Percentiles rank a stretch among this genome's conserved stretches.
Conservation (phyloP, 140 eudicot genomes). For the Cichorium intybus region DNA sequence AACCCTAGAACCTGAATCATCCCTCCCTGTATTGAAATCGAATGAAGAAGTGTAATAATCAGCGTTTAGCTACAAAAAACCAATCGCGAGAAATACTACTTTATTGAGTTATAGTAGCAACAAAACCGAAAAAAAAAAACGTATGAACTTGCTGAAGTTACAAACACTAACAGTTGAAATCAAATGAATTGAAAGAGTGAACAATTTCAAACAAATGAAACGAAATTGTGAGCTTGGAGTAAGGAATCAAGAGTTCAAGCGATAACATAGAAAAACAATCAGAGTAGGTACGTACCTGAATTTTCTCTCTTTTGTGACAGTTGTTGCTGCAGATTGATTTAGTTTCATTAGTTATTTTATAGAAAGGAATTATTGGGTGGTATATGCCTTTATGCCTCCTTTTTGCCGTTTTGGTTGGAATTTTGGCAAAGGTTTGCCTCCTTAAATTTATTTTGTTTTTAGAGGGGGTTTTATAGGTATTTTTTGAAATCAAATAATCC, state of each 20-base stretch:
- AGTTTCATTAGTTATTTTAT: conserved; percentile 7
- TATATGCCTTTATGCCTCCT: conserved; percentile 28
- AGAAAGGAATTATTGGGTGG: not conserved
- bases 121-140: not conserved
- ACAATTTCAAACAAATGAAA: conserved; percentile 6
- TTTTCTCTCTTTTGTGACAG: conserved; percentile 4
- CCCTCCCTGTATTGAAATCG: conserved; percentile 27
- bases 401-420: conserved; percentile 23
- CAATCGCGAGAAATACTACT: not conserved
- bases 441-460: no score
- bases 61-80: conserved; percentile 2
- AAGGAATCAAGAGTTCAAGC: not conserved
- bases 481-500: no score
- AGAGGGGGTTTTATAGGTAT: no score
- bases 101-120: not conserved
- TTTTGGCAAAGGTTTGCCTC: not conserved
- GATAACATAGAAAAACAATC: not conserved
- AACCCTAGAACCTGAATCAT: conserved; percentile 35
- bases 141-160: conserved; percentile 6
- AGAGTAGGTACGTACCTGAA: not conserved
- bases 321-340: conserved; percentile 9
- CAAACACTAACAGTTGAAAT: not conserved
- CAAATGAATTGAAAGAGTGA: conserved; percentile 5
- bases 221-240: not conserved
- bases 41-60: not conserved